Evolutionary conservation across 2,329 filamentous ascomycete species (phyloP), one percentile per base, ranked within the genome.

Genomic region (Orbilia quercus): DNA sequence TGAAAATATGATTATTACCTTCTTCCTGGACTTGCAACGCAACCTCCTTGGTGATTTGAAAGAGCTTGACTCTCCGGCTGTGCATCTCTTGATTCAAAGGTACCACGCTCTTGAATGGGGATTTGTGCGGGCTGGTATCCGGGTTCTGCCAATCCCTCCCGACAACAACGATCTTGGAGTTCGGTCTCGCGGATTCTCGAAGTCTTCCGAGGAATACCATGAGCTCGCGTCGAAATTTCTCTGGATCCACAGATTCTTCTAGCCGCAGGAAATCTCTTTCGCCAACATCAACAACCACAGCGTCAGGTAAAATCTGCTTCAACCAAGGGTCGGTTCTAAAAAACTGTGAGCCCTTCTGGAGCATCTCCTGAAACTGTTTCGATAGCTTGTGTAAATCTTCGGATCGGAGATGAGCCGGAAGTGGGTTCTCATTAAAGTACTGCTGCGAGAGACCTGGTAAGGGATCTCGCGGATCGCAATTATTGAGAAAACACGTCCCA

Each of bases 381-480:
- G 70, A 77, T 54, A 55, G 65, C 66, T 22, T 74, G 55, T 45
- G 66, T 53, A 57, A 47, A 3, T 69, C 74, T 22, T 72, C 54
- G 20, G 72, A 63, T 38, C 59, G 50, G 18, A 73, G 54, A 11
- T 53, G 40, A 1, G 58, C 62, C 50, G 51, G 76, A 9, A 76
- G 44, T 1, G 76, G 76, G 6, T 76, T 76, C 18, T 75, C 76
- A 44, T 71, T 74, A 59, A 77, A 77, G 51, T 77, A 77, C 53
- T 77, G 76, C 6, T 63, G 34, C 53, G 55, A 48, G 64, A 71
- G 20, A 44, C 75, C 28, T 7, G 54, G 53, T 5, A 66, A 38
- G 5, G 65, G 71, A 12, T 76, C 63, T 48, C 42, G 47, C 5
- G 34, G 45, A 31, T 70, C 58, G 44, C 69, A 73, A 28, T 60